Percentiles rank a stretch among this genome's conserved stretches.
These are phyloP conservation scores for Bruguiera sexangula DNA, from an alignment of 345 rosid species.

Conservation along the genomic window DNA sequence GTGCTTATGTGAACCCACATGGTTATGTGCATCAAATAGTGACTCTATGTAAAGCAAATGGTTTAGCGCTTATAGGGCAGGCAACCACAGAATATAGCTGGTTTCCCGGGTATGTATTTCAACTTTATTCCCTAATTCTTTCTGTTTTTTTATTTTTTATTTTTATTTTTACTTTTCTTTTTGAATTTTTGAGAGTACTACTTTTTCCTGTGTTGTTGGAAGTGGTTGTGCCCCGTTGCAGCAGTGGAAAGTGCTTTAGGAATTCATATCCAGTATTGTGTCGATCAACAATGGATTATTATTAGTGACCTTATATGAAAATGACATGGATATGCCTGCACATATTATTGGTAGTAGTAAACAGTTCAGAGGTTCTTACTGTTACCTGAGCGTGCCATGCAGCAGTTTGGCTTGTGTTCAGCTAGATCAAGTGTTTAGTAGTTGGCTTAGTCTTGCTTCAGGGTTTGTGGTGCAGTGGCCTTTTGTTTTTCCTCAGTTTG, in stretches of 20 bases:
- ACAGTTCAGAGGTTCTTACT: no score
- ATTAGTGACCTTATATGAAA: neutral
- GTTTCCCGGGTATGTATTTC: slow-evolving; percentile 89
- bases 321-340: neutral
- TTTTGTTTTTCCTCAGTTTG: no score
- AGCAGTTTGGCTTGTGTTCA: neutral
- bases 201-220: neutral
- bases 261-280: no score
- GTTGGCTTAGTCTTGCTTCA: neutral
- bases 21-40: slow-evolving; percentile 81
- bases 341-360: no score
- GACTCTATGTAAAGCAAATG: slow-evolving; percentile 68
- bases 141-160: neutral
- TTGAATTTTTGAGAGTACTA: neutral
- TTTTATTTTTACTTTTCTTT: neutral
- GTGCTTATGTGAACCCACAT: slow-evolving; percentile 77
- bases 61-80: slow-evolving; percentile 51
- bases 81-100: slow-evolving; percentile 69
- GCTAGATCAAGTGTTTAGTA: neutral
- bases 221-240: no score
- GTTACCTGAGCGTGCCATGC: no score
- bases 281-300: no score
- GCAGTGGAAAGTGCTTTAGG: no score
- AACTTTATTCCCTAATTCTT: neutral
- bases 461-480: no score